Conservation (phyloP, 495 filamentous ascomycete genomes). For the Hypoxylon cercidicola region DNA sequence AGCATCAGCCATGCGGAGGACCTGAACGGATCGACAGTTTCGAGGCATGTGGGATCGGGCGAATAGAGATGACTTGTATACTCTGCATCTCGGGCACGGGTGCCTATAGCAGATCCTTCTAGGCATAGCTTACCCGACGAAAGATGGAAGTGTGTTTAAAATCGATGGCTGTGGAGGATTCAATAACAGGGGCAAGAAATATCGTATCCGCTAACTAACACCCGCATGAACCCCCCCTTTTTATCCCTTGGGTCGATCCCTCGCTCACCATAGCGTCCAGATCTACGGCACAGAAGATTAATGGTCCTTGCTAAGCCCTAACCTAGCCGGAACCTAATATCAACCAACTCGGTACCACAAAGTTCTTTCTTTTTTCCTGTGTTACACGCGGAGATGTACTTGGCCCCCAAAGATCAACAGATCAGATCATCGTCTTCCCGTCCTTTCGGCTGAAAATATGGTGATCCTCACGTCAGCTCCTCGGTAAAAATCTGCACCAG, state of each 20-base stretch:
- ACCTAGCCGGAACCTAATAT: no score
- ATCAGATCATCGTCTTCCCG: no score
- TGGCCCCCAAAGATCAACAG: background rate
- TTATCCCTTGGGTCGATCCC: background rate
- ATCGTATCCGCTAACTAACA: background rate
- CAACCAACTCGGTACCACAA: no score
- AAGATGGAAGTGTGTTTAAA: no score
- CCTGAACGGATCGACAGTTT: no score
- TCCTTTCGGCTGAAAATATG: background rate
- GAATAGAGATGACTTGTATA: no score
- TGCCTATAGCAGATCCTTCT: no score
- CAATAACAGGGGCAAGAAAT: background rate
- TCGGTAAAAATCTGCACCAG: background rate
- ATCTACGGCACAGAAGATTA: background rate
- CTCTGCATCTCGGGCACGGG: no score
- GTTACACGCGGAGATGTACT: background rate
- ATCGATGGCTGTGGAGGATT: no score
- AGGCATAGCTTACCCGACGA: no score
- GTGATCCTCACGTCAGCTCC: constrained; percentile 1
- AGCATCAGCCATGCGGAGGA: no score
- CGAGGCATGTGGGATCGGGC: no score
- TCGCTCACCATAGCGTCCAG: background rate
- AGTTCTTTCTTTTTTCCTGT: background rate
- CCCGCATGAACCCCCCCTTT: background rate
- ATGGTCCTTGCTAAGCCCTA: background rate